Evolutionary conservation across 192 early-diverging fungal genomes (phyloP), one percentile per base, ranked within the genome.

Genomic region (Podila minutissima): DNA sequence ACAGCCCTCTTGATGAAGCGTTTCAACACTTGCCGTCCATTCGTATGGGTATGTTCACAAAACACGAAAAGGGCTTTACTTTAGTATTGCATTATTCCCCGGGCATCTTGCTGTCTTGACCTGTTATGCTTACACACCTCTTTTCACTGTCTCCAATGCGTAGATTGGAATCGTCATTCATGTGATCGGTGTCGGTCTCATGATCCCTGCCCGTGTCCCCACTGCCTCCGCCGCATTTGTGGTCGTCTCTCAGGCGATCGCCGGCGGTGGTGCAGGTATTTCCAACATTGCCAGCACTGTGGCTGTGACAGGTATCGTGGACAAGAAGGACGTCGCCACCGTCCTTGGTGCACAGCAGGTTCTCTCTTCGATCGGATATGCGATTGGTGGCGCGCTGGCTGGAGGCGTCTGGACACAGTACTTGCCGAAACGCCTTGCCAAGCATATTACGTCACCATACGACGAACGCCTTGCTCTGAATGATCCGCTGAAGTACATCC

Each of bases 1-100:
- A 66, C 64, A 32, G 64, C 64, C 19, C 29, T 66, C 33, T 53
- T 66, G 64, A 66, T 66, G 64, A 66, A 66, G 24, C 64, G 64
- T 28, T 66, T 49, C 64, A 66, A 66, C 17, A 66, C 64, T 37
- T 66, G 64, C 48, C 64, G 64, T 32, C 64, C 64, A 10, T 66
- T 66, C 31, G 64, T 66, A 0, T 66, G 64, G 64, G 64, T 66
- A 33, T 5, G 33, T 33, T 33, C 33, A 33, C 33, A 33, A 33
- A 33, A 33, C 5, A 33, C 5, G 1, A 4, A 33, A 66, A 41
- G 33, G n/a, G 33, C 0, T 41, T 22, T 33, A 46, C 62, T 41
- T 63, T 46, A n/a, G 6, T 63, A 37, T 7, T 37, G 35, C 6
- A 38, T 6, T 33, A 22, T 41, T 46, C 19, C 4, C 6, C 6